Conservation (phyloP, 306 rosid genomes). For the Malus sieversii region DNA sequence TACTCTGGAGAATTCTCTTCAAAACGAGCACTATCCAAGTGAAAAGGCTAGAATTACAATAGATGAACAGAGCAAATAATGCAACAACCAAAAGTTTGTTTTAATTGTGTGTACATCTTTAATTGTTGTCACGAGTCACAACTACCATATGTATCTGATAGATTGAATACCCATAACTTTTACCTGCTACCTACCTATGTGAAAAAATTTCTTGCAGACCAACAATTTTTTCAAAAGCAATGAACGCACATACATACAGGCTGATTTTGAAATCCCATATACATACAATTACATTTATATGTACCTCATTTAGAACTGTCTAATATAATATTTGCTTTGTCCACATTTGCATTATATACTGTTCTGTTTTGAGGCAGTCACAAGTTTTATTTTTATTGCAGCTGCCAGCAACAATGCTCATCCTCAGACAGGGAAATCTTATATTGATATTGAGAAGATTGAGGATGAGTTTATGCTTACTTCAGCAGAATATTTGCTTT, state of each 20-base stretch:
- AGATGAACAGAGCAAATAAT: slow-evolving; percentile 54
- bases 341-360: slow-evolving; percentile 5
- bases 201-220: background rate
- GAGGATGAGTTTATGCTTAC: slow-evolving; percentile 79
- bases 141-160: background rate
- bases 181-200: background rate
- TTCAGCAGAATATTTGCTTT: slow-evolving; percentile 77
- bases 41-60: slow-evolving; percentile 63
- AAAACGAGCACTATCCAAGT: slow-evolving; percentile 49
- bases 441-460: slow-evolving; percentile 60
- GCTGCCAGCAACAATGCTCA: slow-evolving; percentile 37
- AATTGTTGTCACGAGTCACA: background rate
- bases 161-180: background rate
- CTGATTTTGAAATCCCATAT: background rate
- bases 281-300: background rate
- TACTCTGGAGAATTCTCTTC: slow-evolving; percentile 39
- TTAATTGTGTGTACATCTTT: slow-evolving; percentile 3
- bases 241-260: background rate
- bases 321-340: background rate
- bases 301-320: background rate
- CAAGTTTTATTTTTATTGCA: slow-evolving; percentile 20
- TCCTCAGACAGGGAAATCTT: slow-evolving; percentile 41
- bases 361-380: slow-evolving; percentile 10
- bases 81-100: slow-evolving; percentile 9
- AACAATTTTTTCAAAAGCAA: background rate